Evolutionary conservation across 2,329 filamentous ascomycete species (phyloP), one percentile per base, ranked within the genome.

Genomic region (Proliferodiscus dingleyae): DNA sequence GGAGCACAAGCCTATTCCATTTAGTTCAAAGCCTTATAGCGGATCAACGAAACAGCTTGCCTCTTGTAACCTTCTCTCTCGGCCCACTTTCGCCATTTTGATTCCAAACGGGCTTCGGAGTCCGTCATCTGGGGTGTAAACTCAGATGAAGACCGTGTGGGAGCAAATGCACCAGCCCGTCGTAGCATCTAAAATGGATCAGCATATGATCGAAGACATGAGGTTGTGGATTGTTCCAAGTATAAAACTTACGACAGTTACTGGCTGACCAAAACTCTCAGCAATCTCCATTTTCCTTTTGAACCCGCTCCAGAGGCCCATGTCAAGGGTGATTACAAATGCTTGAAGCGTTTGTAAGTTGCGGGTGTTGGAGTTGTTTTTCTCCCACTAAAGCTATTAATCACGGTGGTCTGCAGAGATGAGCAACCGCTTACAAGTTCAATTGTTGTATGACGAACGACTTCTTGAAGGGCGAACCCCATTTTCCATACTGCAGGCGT

Each of bases 41-140:
- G n/a, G n/a, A n/a, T n/a, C 1, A 19, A 10, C n/a, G 11, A 19
- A 34, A 9, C 11, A 24, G 50, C 56, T 43, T 51, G 76, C 67
- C 82, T 74, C 59, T 86, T 85, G 68, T 78, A 85, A 3, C 78
- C 80, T 58, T 87, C 83, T 51, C 76, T 69, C 39, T 78, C 70
- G 8, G 77, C 71, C 83, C 84, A 87, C 22, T 66, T 65, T 43
- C 66, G 71, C 84, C 84, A 88, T 55, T 86, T 86, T 3, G 70
- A 66, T 46, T 84, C 74, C 1, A 88, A 64, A 2, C 66, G 66
- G 13, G 76, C 63, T 1, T 76, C 78, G 21, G 76, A 68, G 45
- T 86, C 81, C n/a, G 2, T 73, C 71, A 66, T 61, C 1, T 81
- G 72, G 0, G 69, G 60, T 7, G 84, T 71, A 2, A 68, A 61